Percentiles rank a stretch among this genome's conserved stretches.
phyloP scores from a whole-genome alignment of 1,284 basidiomycete species.

The Malassezia globosa region DNA sequence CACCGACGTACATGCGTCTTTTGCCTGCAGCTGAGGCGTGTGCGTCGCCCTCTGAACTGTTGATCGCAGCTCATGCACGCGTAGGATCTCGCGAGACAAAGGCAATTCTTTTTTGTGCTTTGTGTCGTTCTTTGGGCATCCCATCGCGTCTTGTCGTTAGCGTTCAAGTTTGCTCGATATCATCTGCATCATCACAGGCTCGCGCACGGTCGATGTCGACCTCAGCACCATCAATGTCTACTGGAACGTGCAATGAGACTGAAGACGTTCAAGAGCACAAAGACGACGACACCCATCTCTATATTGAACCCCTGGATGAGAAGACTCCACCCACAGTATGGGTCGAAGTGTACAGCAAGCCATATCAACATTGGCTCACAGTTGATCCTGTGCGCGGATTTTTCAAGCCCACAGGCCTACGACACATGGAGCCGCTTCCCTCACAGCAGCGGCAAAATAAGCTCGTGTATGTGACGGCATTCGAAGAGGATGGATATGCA shows the following conservation, averaged over 20 bases:
- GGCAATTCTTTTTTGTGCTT: constrained; percentile 78
- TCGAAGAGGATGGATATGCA: constrained; percentile 65
- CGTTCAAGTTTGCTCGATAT: constrained; percentile 63
- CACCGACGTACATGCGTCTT: constrained; percentile 41
- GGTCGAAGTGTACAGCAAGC: constrained; percentile 90
- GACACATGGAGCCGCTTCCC: constrained; percentile 63
- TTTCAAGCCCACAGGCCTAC: constrained; percentile 30
- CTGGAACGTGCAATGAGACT: too few relatives aligned
- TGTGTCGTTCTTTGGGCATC: constrained; percentile 75
- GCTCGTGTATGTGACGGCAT: constrained; percentile 82
- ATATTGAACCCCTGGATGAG: constrained; percentile 44
- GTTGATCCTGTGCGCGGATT: constrained; percentile 69
- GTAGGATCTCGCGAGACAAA: constrained; percentile 75
- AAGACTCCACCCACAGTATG: constrained; percentile 75
- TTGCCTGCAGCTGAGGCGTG: constrained; percentile 59
- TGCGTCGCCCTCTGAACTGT: constrained; percentile 66
- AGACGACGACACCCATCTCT: constrained; percentile 14
- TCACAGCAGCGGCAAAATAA: constrained; percentile 62
- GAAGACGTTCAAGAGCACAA: background rate
- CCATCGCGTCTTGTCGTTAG: constrained; percentile 80
- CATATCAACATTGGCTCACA: constrained; percentile 81
- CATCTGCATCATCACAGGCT: constrained; percentile 5
- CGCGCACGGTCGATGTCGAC: background rate
- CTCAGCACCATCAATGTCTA: too few relatives aligned
- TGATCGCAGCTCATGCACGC: constrained; percentile 72